phyloP scores from a whole-genome alignment of 306 rosid genomes.

The Acacia confusa region DNA sequence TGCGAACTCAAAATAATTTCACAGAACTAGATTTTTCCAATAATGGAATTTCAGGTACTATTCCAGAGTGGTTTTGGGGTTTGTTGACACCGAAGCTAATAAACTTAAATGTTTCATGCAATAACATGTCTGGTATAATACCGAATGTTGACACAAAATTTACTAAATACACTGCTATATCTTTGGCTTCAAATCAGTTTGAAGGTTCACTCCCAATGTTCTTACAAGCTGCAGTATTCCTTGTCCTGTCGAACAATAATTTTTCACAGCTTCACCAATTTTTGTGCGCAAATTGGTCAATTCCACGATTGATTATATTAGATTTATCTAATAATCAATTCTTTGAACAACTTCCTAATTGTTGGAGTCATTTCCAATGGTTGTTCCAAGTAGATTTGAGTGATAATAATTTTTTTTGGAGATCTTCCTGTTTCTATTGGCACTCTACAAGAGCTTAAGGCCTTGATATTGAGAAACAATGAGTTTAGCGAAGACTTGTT shows the following conservation, averaged over 20 bases:
- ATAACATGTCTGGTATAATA: background rate
- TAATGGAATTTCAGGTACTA: background rate
- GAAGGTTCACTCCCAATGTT: background rate
- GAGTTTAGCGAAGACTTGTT: background rate
- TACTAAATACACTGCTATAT: background rate
- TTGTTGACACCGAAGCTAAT: background rate
- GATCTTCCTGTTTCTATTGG: background rate
- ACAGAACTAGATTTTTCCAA: background rate
- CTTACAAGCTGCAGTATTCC: background rate
- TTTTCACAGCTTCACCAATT: background rate
- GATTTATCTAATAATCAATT: background rate
- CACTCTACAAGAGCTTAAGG: background rate
- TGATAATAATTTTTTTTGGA: background rate
- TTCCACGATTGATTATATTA: background rate
- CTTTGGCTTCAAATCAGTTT: background rate
- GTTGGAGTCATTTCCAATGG: conserved; percentile 9
- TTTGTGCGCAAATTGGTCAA: background rate
- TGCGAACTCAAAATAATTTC: background rate
- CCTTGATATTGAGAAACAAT: background rate
- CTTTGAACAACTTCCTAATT: background rate
- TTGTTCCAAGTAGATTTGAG: background rate
- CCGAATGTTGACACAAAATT: background rate
- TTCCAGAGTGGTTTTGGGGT: conserved; percentile 19
- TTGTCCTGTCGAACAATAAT: background rate
- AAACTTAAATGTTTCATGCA: background rate